Percentiles rank a stretch among this genome's conserved stretches.
Conservation (phyloP, 2,329 filamentous ascomycete species). For the Colletotrichum lentis region DNA sequence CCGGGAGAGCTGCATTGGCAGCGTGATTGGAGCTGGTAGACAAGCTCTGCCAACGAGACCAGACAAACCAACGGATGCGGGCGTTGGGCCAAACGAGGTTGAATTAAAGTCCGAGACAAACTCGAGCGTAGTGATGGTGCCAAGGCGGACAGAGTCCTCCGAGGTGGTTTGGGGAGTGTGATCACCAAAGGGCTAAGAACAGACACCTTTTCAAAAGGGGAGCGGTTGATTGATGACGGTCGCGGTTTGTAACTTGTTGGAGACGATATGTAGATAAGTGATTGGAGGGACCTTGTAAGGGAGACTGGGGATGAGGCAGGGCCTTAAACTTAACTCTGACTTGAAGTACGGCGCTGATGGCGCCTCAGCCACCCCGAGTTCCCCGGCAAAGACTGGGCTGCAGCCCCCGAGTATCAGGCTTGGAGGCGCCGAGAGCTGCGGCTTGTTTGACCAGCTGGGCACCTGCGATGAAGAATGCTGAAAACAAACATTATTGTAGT, state of each 20-base stretch:
- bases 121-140: no score
- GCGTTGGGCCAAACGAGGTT: background rate
- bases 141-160: background rate
- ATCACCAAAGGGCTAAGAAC: background rate
- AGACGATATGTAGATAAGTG: background rate
- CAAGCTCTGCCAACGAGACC: background rate
- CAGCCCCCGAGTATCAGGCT: background rate
- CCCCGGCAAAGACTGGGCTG: background rate
- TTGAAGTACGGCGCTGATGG: background rate
- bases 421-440: background rate
- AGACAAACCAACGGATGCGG: background rate
- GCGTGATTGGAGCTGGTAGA: background rate
- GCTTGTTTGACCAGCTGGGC: background rate
- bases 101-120: conserved; percentile 10
- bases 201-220: background rate
- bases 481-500: background rate
- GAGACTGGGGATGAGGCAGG: conserved; percentile 1
- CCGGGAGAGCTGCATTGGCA: conserved; percentile 9
- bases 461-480: background rate
- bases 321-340: background rate
- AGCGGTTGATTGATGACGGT: background rate
- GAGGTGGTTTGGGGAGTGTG: background rate
- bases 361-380: background rate
- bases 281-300: background rate
- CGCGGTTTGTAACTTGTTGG: background rate